phyloP scores from a whole-genome alignment of 768 basidiomycete genomes.

The Hygrocybe punicea region DNA sequence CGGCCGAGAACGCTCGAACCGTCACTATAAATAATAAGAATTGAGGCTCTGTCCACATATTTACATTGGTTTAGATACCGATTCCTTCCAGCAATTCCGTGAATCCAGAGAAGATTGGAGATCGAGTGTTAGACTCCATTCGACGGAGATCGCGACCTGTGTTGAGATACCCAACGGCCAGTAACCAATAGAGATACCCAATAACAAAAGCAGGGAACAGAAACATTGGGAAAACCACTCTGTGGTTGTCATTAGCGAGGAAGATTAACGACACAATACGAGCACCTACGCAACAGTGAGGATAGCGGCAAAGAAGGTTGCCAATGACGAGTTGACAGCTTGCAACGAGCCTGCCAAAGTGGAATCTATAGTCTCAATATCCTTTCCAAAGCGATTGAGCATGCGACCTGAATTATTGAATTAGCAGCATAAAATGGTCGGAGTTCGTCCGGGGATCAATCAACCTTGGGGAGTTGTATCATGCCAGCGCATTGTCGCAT shows the following conservation, averaged over 20 bases:
- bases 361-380: constrained; percentile 83
- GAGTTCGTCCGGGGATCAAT: neutral
- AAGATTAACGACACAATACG: neutral
- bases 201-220: constrained; percentile 72
- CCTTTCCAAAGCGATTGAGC: constrained; percentile 83
- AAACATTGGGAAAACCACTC: constrained; percentile 79
- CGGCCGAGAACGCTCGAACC: constrained; percentile 85
- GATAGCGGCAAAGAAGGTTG: constrained; percentile 73
- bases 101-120: constrained; percentile 81
- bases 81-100: constrained; percentile 82
- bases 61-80: neutral
- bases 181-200: constrained; percentile 65
- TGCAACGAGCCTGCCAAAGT: constrained; percentile 66
- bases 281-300: constrained; percentile 61
- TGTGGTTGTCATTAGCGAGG: constrained; percentile 15
- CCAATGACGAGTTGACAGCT: constrained; percentile 73
- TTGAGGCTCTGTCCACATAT: neutral
- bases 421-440: neutral
- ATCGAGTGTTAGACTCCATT: constrained; percentile 86
- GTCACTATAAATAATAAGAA: constrained; percentile 48
- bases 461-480: constrained; percentile 78
- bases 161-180: constrained; percentile 70
- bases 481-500: constrained; percentile 82
- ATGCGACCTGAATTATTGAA: constrained; percentile 56
- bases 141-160: constrained; percentile 82